Evolutionary conservation across 257 asterid genomes (phyloP).

Genomic region (Solanum stenotomum): DNA sequence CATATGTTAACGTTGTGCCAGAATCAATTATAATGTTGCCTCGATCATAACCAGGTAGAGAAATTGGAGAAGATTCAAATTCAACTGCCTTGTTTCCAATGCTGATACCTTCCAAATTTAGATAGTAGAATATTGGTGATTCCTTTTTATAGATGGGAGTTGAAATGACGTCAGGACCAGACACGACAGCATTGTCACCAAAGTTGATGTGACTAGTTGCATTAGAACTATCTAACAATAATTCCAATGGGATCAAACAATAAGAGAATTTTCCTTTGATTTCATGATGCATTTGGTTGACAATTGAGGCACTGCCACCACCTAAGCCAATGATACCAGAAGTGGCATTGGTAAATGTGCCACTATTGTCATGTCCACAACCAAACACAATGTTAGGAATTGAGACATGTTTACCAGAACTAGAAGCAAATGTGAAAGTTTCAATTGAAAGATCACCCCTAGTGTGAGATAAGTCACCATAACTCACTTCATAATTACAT

Average conservation of each 20-base stretch:
- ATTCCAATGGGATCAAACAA: neutral
- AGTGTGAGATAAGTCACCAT: slow-evolving; percentile 7
- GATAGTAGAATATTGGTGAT: neutral
- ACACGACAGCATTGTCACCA: slow-evolving; percentile 3
- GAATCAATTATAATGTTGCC: slow-evolving; percentile 42
- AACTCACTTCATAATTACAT: neutral
- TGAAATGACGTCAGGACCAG: neutral
- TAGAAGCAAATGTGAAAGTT: neutral
- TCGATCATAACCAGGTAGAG: neutral
- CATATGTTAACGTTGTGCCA: slow-evolving; percentile 18
- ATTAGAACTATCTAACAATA: neutral
- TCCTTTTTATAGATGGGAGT: neutral
- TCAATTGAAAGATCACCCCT: neutral
- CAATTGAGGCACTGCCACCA: neutral
- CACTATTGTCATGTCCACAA: slow-evolving; percentile 8
- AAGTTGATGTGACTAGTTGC: neutral
- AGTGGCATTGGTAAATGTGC: neutral
- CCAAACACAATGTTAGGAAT: neutral
- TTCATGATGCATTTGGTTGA: neutral
- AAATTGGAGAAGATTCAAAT: neutral
- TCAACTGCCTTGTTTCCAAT: slow-evolving; percentile 3
- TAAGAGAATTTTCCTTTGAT: slow-evolving; percentile 8
- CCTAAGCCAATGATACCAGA: slow-evolving; percentile 14
- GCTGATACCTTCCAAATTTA: neutral
- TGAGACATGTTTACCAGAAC: neutral